These are phyloP conservation scores for Escallonia herrerae DNA, from an alignment of 129 eudicot species.

Conservation along the genomic window DNA sequence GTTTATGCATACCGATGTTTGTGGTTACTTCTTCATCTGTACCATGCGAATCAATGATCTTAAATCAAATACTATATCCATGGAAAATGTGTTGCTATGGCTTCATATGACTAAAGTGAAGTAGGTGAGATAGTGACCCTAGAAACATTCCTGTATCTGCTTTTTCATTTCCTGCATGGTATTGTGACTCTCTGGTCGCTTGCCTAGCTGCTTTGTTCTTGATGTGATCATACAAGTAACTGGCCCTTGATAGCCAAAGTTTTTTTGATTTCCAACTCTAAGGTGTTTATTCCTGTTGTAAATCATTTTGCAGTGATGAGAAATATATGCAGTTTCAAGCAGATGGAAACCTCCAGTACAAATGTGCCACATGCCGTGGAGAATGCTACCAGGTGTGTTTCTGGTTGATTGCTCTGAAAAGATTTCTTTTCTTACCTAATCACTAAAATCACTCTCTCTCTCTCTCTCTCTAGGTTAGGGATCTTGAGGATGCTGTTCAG, in stretches of 20 bases:
- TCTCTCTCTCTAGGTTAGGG: constrained; percentile 59
- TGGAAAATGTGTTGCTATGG: not conserved
- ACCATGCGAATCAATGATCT: too few relatives aligned
- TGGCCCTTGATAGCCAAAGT: not conserved
- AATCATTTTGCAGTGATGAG: constrained; percentile 64
- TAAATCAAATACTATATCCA: not conserved
- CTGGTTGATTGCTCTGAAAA: not conserved
- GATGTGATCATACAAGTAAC: not conserved
- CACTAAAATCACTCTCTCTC: not conserved
- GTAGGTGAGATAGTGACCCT: not conserved
- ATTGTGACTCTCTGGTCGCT: not conserved
- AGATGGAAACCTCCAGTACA: constrained; percentile 77
- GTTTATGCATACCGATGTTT: too few relatives aligned
- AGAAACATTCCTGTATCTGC: not conserved
- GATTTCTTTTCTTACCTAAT: not conserved
- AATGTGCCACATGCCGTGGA: constrained; percentile 95
- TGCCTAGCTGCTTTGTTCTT: not conserved
- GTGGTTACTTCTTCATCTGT: too few relatives aligned
- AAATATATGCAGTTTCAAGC: constrained; percentile 85
- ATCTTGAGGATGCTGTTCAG: constrained; percentile 92
- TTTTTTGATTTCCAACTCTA: constrained; percentile 9
- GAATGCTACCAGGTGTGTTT: constrained; percentile 73
- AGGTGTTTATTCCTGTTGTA: not conserved
- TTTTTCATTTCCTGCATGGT: not conserved
- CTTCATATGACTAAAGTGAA: not conserved